A percentile compares a stretch with the other conserved stretches of the same genome.
Evolutionary conservation across 306 rosid species (phyloP).

Genomic region (Quercus dentata): DNA sequence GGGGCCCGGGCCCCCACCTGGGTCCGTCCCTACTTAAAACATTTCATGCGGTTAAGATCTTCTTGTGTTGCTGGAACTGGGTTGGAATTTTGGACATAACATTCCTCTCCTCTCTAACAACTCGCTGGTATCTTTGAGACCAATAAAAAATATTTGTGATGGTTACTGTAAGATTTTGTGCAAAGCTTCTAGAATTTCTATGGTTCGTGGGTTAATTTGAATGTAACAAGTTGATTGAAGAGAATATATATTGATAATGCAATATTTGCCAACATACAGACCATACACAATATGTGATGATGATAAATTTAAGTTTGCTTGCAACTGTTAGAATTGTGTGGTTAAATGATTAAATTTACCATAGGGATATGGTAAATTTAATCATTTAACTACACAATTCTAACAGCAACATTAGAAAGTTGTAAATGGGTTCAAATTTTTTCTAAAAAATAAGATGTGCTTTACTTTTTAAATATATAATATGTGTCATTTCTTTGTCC

Average conservation of each 20-base stretch:
- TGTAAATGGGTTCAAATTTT: background rate
- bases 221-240: background rate
- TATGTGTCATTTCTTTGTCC: background rate
- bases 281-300: background rate
- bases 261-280: background rate
- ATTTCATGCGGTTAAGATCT: too few species aligned
- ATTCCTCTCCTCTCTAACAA: background rate
- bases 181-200: background rate
- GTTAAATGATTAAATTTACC: too few species aligned
- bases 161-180: background rate
- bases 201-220: background rate
- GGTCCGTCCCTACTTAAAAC: too few species aligned
- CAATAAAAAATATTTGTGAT: background rate
- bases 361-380: too few species aligned
- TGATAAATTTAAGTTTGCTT: background rate
- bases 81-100: too few species aligned
- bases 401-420: background rate
- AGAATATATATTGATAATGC: background rate
- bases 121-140: background rate
- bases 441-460: background rate
- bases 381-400: too few species aligned
- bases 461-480: background rate
- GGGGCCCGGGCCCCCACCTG: too few species aligned
- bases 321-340: too few species aligned
- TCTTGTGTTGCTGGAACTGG: too few species aligned